These are phyloP conservation scores for Curvularia eragrostidis DNA, from an alignment of 2,329 filamentous ascomycete genomes.

Conservation along the genomic window DNA sequence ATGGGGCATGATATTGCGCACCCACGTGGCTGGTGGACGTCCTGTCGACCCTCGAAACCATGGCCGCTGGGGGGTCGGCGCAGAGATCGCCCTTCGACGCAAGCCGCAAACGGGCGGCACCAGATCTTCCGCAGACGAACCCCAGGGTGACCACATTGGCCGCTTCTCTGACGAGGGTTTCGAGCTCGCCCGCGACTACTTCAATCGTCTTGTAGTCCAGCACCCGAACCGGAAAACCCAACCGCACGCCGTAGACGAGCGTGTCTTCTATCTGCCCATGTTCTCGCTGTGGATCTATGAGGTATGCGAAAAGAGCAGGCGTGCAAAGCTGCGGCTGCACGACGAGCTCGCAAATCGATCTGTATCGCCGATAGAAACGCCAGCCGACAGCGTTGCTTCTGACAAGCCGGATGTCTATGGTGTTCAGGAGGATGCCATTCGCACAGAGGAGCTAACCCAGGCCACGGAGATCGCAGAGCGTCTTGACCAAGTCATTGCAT, in stretches of 20 bases:
- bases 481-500: constrained; percentile 74
- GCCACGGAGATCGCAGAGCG: constrained; percentile 69
- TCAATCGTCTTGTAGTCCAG: constrained; percentile 78
- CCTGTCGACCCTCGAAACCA: constrained; percentile 72
- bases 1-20: constrained; percentile 75
- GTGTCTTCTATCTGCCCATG: constrained; percentile 83
- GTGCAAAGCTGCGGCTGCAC: constrained; percentile 40
- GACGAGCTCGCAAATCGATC: constrained; percentile 9
- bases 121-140: neutral
- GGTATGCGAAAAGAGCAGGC: constrained; percentile 65
- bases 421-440: constrained; percentile 46
- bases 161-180: constrained; percentile 56
- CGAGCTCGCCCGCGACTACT: constrained; percentile 69
- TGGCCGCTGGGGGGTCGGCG: constrained; percentile 81
- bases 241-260: constrained; percentile 66
- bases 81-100: constrained; percentile 77
- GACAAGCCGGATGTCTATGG: constrained; percentile 13
- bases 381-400: constrained; percentile 17
- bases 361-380: constrained; percentile 21
- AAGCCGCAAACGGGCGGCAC: constrained; percentile 16
- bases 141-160: constrained; percentile 8
- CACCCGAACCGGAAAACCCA: constrained; percentile 70
- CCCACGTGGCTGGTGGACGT: constrained; percentile 60
- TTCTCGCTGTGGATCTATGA: constrained; percentile 83
- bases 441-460: constrained; percentile 61